Percentiles rank a stretch among this genome's conserved stretches.
Conservation (phyloP, 768 basidiomycete genomes). For the Phanerochaete carnosa region DNA sequence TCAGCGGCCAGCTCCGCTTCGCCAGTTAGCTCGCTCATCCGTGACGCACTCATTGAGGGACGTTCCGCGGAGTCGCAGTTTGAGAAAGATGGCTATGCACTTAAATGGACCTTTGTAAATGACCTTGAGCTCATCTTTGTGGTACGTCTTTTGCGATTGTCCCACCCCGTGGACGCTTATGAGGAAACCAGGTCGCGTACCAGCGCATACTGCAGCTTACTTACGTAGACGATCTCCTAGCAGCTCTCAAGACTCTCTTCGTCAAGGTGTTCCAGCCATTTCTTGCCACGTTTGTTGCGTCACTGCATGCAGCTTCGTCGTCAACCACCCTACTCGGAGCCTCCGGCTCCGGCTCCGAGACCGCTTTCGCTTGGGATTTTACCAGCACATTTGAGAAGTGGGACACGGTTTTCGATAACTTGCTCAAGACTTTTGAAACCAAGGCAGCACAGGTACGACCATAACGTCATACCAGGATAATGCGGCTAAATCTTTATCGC, state of each 20-base stretch:
- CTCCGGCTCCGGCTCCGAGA: constrained; percentile 29
- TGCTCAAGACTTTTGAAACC: constrained; percentile 71
- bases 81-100: constrained; percentile 91
- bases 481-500: neutral
- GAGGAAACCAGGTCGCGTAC: constrained; percentile 76
- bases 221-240: constrained; percentile 87
- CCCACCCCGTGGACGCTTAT: constrained; percentile 3
- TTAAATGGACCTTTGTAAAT: constrained; percentile 94
- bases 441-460: constrained; percentile 61
- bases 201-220: constrained; percentile 93
- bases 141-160: constrained; percentile 43
- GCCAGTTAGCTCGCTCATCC: constrained; percentile 31
- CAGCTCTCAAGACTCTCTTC: constrained; percentile 79
- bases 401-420: constrained; percentile 76
- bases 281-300: constrained; percentile 78
- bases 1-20: constrained; percentile 23
- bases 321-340: constrained; percentile 6
- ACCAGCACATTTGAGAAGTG: constrained; percentile 69
- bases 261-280: constrained; percentile 85
- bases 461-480: neutral
- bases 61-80: constrained; percentile 78
- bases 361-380: constrained; percentile 61
- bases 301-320: constrained; percentile 60
- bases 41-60: constrained; percentile 82
- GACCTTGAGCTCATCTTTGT: constrained; percentile 97